A percentile compares a stretch with the other conserved stretches of the same genome.
These are phyloP conservation scores for Fusarium cicatricum DNA, from an alignment of 2,329 filamentous ascomycete genomes.

Conservation along the genomic window DNA sequence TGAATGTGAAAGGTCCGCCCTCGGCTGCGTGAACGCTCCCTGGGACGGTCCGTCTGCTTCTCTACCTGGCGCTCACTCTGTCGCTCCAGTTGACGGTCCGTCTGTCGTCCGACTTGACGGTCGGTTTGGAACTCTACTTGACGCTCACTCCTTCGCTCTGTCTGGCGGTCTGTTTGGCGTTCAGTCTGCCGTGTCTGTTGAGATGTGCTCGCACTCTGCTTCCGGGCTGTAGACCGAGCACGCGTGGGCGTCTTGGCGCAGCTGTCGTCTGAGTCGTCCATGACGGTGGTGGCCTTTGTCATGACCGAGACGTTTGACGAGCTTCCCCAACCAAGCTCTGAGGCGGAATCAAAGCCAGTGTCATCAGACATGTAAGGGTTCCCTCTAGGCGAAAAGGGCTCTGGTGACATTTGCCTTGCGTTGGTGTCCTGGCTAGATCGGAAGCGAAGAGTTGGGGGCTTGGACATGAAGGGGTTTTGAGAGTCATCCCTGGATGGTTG, in stretches of 20 bases:
- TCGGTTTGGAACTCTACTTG: slow-evolving; percentile 22
- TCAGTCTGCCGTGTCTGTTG: slow-evolving; percentile 30
- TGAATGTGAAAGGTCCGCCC: slow-evolving; percentile 42
- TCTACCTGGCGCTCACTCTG: slow-evolving; percentile 19
- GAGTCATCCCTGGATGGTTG: slow-evolving; percentile 16
- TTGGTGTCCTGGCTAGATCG: slow-evolving; percentile 30
- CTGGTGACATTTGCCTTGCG: slow-evolving; percentile 17
- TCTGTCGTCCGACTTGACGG: slow-evolving; percentile 3
- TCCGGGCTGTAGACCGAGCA: slow-evolving; percentile 31
- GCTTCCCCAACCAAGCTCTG: slow-evolving; percentile 33
- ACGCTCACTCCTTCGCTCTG: slow-evolving; percentile 17
- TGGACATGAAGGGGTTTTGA: slow-evolving; percentile 33
- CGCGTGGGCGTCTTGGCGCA: slow-evolving; percentile 33
- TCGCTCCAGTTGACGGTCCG: slow-evolving; percentile 10
- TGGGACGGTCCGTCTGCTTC: slow-evolving; percentile 31
- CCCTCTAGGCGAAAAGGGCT: slow-evolving; percentile 32
- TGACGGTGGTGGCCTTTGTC: slow-evolving; percentile 36
- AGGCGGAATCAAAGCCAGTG: slow-evolving; percentile 37
- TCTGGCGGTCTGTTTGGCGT: no score
- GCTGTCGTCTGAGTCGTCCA: slow-evolving; percentile 36
- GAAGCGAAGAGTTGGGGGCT: slow-evolving; percentile 39
- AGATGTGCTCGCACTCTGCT: slow-evolving; percentile 19
- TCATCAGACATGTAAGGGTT: slow-evolving; percentile 37
- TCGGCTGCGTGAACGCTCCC: slow-evolving; percentile 37
- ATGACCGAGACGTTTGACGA: slow-evolving; percentile 36